Base-by-base conservation (phyloP, 352 stramenopile species). In the Globisporangium mamillatum region DNA sequence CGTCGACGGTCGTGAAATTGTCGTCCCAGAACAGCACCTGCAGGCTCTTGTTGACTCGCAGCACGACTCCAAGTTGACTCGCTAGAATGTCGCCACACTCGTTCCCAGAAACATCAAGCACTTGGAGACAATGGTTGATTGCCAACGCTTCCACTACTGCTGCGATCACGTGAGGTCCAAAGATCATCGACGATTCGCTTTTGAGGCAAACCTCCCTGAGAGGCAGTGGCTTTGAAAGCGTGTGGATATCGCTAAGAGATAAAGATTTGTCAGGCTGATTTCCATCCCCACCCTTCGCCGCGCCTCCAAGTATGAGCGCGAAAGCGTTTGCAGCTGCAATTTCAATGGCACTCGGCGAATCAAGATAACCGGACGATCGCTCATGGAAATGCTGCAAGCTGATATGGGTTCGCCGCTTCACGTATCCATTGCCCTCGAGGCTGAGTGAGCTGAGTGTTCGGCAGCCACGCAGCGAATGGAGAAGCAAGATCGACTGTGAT, bases 81-180 rank as follows among this genome's bases (percentile, higher is more conserved):
- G 85, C 81, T 9, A 94, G 73, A 1, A 75, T 73, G 55, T 94
- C 84, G 24, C 87, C 87, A 52, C 81, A 90, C 29, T 86, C 77
- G 50, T 94, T 94, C 5, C 87, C 84, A 24, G 87, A 86, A 10
- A 93, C 76, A 22, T 93, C 83, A 8, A 94, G 77, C 60, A 94
- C 75, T 44, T 86, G 80, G 32, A 94, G 71, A 41, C 54, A 68
- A 63, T 75, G 24, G 64, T 85, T 80, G 50, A 69, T 34, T 4
- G 66, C 65, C 1, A 93, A 68, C 34, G 87, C 75, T 9, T 85
- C 65, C 3, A 90, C 69, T 20, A 77, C 79, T 22, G 75, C 70
- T 4, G 75, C 78, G 32, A 92, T 71, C 27, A 90, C 72, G 27
- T 81, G 69, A 1, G 76, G 61, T 0, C 85, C 79, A 61, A 90